Base-by-base conservation (phyloP, 108 stramenopile genomes). In the Cyclotella baltica region DNA sequence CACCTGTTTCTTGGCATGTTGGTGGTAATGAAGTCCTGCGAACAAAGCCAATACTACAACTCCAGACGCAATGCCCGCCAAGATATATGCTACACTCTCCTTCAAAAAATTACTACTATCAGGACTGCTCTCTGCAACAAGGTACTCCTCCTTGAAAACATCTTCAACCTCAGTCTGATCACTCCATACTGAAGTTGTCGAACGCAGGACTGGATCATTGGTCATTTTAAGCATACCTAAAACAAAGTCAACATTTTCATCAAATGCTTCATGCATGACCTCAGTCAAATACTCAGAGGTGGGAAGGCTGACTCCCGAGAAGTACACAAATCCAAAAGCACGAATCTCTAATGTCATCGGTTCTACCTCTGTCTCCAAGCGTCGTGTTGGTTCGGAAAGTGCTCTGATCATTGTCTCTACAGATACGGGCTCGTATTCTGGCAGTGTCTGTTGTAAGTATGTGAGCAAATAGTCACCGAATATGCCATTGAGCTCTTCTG, bases 401-500 rank as follows among this genome's bases (percentile, higher is more conserved):
- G 38, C 25, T 5, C 13, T 18, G 19, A 46, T 47, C 10, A 46
- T 25, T 3, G 33, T 65, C 11, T 65, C 64, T 15, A 65, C 64
- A 46, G 29, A 28, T 13, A 34, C 43, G 10, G 33, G 23, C 27
- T 43, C 31, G 23, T 34, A 65, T 34, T 65, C 43, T 19, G 22
- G 5, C 43, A 65, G 22, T 4, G 25, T 43, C 38, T 65, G 43
- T 47, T 43, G 43, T 47, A 65, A 43, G 27, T 65, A 65, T 9
- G 22, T 27, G 15, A 65, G 43, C 11, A 65, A 23, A 13, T 65
- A 40, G 8, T 22, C 31, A 23, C 33, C 43, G 3, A 65, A 19
- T 23, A 65, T 65, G 25, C 13, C 27, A 46, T 43, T 27, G 38
- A 65, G 64, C 25, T 65, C 64, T 46, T 65, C 43, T 16, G 25